A percentile compares a stretch with the other conserved stretches of the same genome.
phyloP scores from a whole-genome alignment of 148 eudicot genomes.

The Chenopodium quinoa region DNA sequence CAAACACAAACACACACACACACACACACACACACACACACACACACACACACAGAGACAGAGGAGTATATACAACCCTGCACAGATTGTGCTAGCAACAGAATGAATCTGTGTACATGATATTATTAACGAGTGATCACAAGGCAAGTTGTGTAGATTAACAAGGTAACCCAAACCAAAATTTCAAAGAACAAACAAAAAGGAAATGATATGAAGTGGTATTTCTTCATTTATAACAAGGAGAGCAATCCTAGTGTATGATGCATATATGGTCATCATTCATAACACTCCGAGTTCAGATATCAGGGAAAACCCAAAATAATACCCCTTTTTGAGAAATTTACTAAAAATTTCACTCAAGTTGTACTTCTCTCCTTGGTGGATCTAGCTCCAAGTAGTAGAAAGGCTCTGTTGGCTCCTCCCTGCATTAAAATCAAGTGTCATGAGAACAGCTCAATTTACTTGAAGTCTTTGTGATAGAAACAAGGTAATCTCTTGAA shows the following conservation, averaged over 20 bases:
- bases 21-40: no score
- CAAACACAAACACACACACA: no score
- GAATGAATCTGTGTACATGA: not conserved
- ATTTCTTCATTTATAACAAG: slow-evolving; percentile 6
- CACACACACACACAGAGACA: no score
- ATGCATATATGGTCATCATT: not conserved
- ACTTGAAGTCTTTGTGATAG: not conserved
- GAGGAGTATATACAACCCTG: not conserved
- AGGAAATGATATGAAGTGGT: not conserved
- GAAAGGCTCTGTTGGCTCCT: slow-evolving; percentile 85
- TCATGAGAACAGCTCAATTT: not conserved
- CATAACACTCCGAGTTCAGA: not conserved
- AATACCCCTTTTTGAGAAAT: not conserved
- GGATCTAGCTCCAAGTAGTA: slow-evolving; percentile 64
- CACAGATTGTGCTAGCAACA: not conserved
- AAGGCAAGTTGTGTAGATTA: not conserved
- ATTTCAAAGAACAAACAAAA: not conserved
- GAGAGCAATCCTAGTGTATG: not conserved
- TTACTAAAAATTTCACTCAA: slow-evolving; percentile 35
- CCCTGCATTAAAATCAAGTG: slow-evolving; percentile 47
- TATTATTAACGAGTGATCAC: not conserved
- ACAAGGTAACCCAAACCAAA: not conserved
- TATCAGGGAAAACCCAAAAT: not conserved
- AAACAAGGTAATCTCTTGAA: not conserved
- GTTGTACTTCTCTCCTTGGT: slow-evolving; percentile 61